phyloP scores from a whole-genome alignment of 2,329 filamentous ascomycete genomes.

The Raffaelea deltoideospora region DNA sequence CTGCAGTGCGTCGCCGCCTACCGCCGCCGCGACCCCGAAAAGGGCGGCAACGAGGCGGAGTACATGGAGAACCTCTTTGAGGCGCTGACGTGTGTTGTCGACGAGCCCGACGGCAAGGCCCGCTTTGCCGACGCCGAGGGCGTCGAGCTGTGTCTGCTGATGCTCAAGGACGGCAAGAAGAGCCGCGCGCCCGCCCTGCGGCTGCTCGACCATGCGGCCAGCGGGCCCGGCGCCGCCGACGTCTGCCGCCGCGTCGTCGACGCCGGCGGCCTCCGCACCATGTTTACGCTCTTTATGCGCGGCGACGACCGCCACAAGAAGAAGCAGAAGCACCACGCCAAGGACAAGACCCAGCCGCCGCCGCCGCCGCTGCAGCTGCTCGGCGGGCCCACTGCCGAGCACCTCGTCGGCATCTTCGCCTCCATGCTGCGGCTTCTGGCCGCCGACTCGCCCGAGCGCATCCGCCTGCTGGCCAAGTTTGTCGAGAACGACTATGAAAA shows the following conservation, averaged over 20 bases:
- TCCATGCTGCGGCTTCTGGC: constrained; percentile 69
- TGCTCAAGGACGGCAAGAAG: constrained; percentile 70
- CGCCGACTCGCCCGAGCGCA: constrained; percentile 60
- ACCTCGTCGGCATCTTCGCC: constrained; percentile 72
- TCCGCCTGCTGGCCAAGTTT: constrained; percentile 82
- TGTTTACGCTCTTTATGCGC: constrained; percentile 84
- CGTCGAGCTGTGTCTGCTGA: constrained; percentile 78
- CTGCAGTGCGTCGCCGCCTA: constrained; percentile 77
- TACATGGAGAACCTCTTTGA: constrained; percentile 93
- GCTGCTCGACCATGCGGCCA: constrained; percentile 68
- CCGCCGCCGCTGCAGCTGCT: too few relatives aligned
- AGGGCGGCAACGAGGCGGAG: constrained; percentile 81
- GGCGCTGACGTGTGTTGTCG: constrained; percentile 62
- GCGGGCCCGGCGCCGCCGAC: constrained; percentile 24
- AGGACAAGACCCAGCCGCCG: not conserved
- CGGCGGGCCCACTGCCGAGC: constrained; percentile 56
- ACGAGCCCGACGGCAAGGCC: constrained; percentile 53
- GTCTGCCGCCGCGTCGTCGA: constrained; percentile 69
- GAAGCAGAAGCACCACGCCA: constrained; percentile 1
- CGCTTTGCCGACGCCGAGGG: constrained; percentile 85
- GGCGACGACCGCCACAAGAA: constrained; percentile 22
- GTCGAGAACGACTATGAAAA: constrained; percentile 92
- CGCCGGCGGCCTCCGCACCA: constrained; percentile 65
- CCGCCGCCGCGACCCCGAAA: constrained; percentile 70
- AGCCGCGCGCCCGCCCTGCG: constrained; percentile 57